These are phyloP conservation scores for Hypoxylon lenormandii DNA, from an alignment of 495 filamentous ascomycete genomes.

Conservation along the genomic window DNA sequence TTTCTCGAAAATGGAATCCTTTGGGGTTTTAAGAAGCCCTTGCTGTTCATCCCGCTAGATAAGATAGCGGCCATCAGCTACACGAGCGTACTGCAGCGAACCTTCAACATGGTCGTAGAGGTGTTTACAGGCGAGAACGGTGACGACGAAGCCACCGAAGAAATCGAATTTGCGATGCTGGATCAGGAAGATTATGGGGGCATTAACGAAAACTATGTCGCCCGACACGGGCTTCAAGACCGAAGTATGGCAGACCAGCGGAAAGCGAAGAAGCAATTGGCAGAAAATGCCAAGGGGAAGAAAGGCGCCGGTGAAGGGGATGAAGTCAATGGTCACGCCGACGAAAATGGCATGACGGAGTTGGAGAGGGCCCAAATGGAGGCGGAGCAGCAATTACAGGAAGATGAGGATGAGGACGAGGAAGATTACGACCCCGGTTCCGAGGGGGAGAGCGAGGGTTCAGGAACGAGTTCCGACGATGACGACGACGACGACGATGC, in stretches of 20 bases:
- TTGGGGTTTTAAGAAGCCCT: constrained; percentile 95
- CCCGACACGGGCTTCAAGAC: constrained; percentile 84
- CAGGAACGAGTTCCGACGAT: constrained; percentile 66
- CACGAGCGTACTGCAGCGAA: constrained; percentile 87
- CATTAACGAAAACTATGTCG: constrained; percentile 83
- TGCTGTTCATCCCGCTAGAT: constrained; percentile 85
- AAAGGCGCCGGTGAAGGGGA: constrained; percentile 74
- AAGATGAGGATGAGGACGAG: constrained; percentile 84
- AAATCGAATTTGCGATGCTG: constrained; percentile 87
- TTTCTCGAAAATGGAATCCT: constrained; percentile 87
- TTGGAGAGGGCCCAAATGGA: constrained; percentile 66
- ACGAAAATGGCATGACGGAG: constrained; percentile 74
- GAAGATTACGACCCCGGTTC: constrained; percentile 90
- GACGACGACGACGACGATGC: constrained; percentile 66
- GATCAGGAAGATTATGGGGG: constrained; percentile 85
- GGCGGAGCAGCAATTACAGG: constrained; percentile 65
- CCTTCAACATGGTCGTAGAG: constrained; percentile 89
- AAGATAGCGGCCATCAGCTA: constrained; percentile 85
- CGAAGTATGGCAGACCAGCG: constrained; percentile 89
- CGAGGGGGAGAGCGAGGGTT: constrained; percentile 78
- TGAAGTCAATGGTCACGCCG: constrained; percentile 63
- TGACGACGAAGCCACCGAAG: constrained; percentile 65
- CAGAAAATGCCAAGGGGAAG: constrained; percentile 60
- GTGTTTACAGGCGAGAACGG: constrained; percentile 58
- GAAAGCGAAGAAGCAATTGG: constrained; percentile 75